A percentile compares a stretch with the other conserved stretches of the same genome.
Evolutionary conservation across 1,284 basidiomycete genomes (phyloP).

Genomic region (Cryptococcus sp.): DNA sequence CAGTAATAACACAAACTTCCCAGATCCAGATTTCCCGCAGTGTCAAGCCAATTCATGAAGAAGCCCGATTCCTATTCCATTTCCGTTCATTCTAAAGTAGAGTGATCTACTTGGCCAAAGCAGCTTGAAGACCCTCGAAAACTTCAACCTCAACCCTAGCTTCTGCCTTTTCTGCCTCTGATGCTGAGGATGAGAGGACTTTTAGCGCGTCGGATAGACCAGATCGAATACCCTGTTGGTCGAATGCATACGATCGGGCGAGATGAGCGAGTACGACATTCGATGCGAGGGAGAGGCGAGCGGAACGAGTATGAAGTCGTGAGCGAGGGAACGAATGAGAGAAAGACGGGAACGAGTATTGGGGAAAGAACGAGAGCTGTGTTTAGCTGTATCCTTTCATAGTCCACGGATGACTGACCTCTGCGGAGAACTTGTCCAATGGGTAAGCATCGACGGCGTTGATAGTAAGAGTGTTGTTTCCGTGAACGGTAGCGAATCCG

Average conservation of each 20-base stretch:
- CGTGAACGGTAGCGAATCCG: slow-evolving; percentile 96
- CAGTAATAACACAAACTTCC: no score
- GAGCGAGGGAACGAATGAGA: not conserved
- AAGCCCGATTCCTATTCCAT: not conserved
- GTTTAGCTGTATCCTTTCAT: not conserved
- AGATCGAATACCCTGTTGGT: slow-evolving; percentile 73
- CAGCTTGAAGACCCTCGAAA: slow-evolving; percentile 89
- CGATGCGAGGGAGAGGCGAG: no score
- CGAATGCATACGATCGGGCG: not conserved
- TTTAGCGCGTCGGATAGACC: slow-evolving; percentile 87
- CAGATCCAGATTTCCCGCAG: not conserved
- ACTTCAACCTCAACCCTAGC: slow-evolving; percentile 94
- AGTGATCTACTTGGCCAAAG: slow-evolving; percentile 51
- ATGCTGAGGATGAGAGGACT: slow-evolving; percentile 73
- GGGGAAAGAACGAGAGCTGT: not conserved
- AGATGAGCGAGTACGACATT: no score
- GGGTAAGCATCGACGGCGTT: slow-evolving; percentile 96
- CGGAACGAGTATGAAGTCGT: not conserved
- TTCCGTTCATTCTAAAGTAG: no score
- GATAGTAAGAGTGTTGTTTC: slow-evolving; percentile 93
- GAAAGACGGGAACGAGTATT: slow-evolving; percentile 11
- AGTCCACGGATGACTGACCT: slow-evolving; percentile 24
- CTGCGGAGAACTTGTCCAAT: slow-evolving; percentile 65
- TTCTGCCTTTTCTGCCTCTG: slow-evolving; percentile 90
- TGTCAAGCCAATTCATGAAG: not conserved